Conservation (phyloP, 1,284 basidiomycete species). For the Malassezia japonica region DNA sequence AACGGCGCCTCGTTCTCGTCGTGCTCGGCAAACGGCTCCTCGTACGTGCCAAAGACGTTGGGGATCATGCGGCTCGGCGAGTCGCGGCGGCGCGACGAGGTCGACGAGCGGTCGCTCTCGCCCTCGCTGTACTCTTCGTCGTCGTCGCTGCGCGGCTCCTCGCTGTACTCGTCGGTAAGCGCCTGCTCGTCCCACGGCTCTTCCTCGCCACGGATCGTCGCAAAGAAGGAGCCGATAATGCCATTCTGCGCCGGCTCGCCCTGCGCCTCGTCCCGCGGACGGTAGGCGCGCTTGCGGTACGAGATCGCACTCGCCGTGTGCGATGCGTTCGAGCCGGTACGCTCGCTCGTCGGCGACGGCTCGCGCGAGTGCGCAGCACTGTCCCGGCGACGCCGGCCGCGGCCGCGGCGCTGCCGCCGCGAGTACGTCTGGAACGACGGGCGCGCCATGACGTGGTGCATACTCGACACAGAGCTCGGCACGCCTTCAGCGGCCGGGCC, state of each 20-base stretch:
- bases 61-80: slow-evolving; percentile 14
- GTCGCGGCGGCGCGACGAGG: slow-evolving; percentile 3
- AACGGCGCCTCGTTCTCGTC: slow-evolving; percentile 21
- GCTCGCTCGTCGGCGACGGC: slow-evolving; percentile 24
- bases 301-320: slow-evolving; percentile 15
- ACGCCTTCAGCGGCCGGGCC: slow-evolving; percentile 42
- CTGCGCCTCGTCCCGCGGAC: slow-evolving; percentile 15
- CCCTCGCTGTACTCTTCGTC: not conserved
- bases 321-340: slow-evolving; percentile 10
- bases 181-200: slow-evolving; percentile 21
- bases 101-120: slow-evolving; percentile 9
- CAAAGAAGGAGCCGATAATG: slow-evolving; percentile 39
- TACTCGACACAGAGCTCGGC: slow-evolving; percentile 36
- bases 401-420: slow-evolving; percentile 22
- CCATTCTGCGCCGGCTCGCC: slow-evolving; percentile 3
- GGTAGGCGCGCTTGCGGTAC: slow-evolving; percentile 23
- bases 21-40: slow-evolving; percentile 31
- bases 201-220: slow-evolving; percentile 31
- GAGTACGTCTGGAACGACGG: slow-evolving; percentile 23
- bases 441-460: slow-evolving; percentile 23
- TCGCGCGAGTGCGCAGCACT: slow-evolving; percentile 21
- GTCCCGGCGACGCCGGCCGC: slow-evolving; percentile 20
- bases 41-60: slow-evolving; percentile 41
- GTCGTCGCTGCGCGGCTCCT: slow-evolving; percentile 29
- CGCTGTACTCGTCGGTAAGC: slow-evolving; percentile 22